Percentiles rank a stretch among this genome's conserved stretches.
These are phyloP conservation scores for Meredithiella fracta DNA, from an alignment of 2,329 filamentous ascomycete species.

Conservation along the genomic window DNA sequence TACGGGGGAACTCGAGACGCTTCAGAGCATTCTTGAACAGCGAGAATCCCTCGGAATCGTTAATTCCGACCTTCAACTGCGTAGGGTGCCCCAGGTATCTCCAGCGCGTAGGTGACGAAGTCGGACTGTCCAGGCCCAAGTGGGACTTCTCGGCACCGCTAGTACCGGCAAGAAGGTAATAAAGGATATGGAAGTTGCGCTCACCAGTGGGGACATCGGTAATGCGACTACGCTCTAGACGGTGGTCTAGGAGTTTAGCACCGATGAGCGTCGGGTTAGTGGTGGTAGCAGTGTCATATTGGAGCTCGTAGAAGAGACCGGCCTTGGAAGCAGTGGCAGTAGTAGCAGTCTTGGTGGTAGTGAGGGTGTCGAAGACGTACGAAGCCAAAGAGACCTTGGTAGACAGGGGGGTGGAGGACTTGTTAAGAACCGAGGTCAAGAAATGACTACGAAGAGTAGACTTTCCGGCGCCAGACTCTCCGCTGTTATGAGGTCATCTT, in stretches of 20 bases:
- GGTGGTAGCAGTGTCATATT: constrained; percentile 81
- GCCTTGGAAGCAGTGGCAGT: constrained; percentile 92
- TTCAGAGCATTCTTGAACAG: constrained; percentile 92
- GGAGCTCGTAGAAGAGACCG: constrained; percentile 85
- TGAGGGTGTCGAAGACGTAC: constrained; percentile 90
- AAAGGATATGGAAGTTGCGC: constrained; percentile 88
- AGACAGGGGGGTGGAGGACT: constrained; percentile 82
- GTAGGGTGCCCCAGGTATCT: constrained; percentile 92
- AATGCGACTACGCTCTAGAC: constrained; percentile 80
- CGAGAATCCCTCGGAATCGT: constrained; percentile 88
- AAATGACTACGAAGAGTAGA: constrained; percentile 85
- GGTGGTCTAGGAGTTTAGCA: constrained; percentile 85
- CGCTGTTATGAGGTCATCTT: constrained; percentile 33
- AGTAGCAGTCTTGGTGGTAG: constrained; percentile 90
- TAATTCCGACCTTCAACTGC: constrained; percentile 91
- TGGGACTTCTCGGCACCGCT: constrained; percentile 81
- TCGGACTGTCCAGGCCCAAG: constrained; percentile 43
- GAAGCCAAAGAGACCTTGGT: constrained; percentile 84
- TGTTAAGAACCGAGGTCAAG: constrained; percentile 68
- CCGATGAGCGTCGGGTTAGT: constrained; percentile 79
- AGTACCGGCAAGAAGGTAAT: constrained; percentile 87
- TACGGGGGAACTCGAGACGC: constrained; percentile 83
- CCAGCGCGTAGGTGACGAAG: constrained; percentile 60
- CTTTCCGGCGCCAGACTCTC: constrained; percentile 91
- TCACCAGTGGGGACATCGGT: constrained; percentile 87